A percentile compares a stretch with the other conserved stretches of the same genome.
These are phyloP conservation scores for Strobilomyces echinocephalus DNA, from an alignment of 768 basidiomycete species.

Conservation along the genomic window DNA sequence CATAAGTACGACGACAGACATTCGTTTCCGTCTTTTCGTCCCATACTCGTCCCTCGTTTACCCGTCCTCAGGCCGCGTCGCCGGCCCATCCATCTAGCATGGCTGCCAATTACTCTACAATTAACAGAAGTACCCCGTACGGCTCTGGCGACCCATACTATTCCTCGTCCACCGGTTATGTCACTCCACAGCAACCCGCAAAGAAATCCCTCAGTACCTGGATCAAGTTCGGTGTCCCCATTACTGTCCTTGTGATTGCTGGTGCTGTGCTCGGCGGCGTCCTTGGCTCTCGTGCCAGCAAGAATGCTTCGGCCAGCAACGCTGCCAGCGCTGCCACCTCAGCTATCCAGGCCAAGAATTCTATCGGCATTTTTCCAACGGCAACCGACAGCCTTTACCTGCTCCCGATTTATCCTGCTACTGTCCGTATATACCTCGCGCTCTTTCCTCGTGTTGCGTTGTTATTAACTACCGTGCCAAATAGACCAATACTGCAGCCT, in stretches of 20 bases:
- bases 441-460: background rate
- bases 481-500: slow-evolving; percentile 73
- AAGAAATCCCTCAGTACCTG: slow-evolving; percentile 62
- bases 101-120: slow-evolving; percentile 37
- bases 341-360: slow-evolving; percentile 53
- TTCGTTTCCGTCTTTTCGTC: slow-evolving; percentile 8
- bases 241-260: slow-evolving; percentile 56
- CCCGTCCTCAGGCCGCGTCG: slow-evolving; percentile 5
- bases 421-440: slow-evolving; percentile 54
- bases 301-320: slow-evolving; percentile 30
- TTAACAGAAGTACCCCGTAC: slow-evolving; percentile 39
- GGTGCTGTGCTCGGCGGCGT: slow-evolving; percentile 77
- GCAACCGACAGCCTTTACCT: slow-evolving; percentile 75
- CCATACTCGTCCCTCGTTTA: slow-evolving; percentile 22
- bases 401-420: slow-evolving; percentile 84
- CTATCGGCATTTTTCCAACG: slow-evolving; percentile 66
- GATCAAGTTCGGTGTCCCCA: slow-evolving; percentile 72
- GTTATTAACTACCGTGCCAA: background rate
- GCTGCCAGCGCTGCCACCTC: slow-evolving; percentile 38
- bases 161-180: slow-evolving; percentile 64
- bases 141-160: slow-evolving; percentile 67
- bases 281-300: slow-evolving; percentile 57
- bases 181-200: slow-evolving; percentile 42
- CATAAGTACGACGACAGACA: background rate
- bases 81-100: slow-evolving; percentile 27